These are phyloP conservation scores for Bifiguratus adelaidae DNA, from an alignment of 192 early-diverging fungal genomes.

Conservation along the genomic window DNA sequence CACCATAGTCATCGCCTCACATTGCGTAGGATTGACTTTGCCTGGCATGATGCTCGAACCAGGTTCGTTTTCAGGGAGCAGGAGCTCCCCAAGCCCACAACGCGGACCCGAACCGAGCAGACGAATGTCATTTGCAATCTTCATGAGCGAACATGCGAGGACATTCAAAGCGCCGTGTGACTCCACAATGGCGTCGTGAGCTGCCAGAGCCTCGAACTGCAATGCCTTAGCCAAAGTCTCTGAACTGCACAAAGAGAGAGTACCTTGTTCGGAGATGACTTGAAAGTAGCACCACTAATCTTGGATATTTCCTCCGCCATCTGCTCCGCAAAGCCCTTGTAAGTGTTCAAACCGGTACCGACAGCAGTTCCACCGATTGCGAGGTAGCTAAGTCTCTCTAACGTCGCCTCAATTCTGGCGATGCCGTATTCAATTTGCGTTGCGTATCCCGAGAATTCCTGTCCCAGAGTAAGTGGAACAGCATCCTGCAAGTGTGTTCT, in stretches of 20 bases:
- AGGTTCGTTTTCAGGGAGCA: constrained; percentile 95
- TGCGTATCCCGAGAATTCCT: constrained; percentile 96
- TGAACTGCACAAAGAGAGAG: not conserved
- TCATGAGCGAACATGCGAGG: constrained; percentile 87
- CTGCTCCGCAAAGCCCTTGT: constrained; percentile 82
- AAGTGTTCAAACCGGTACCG: constrained; percentile 94
- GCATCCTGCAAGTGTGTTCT: constrained; percentile 87
- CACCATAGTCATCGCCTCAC: constrained; percentile 99
- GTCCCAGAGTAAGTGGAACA: constrained; percentile 83
- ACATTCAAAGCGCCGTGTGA: constrained; percentile 88
- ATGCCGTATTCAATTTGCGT: constrained; percentile 79
- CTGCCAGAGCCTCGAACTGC: constrained; percentile 90
- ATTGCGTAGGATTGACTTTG: constrained; percentile 98
- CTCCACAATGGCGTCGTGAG: constrained; percentile 96
- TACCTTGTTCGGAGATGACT: constrained; percentile 92
- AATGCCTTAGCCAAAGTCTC: not conserved
- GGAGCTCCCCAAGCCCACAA: constrained; percentile 94
- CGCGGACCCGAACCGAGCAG: constrained; percentile 90
- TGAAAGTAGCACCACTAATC: constrained; percentile 77
- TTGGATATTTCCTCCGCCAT: constrained; percentile 78
- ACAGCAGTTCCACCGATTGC: constrained; percentile 95
- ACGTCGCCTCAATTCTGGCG: constrained; percentile 66
- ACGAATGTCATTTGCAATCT: constrained; percentile 98
- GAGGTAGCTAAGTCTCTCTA: constrained; percentile 79
- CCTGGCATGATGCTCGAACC: constrained; percentile 99